Base-by-base conservation (phyloP, 2,329 filamentous ascomycete species). In the Claviceps monticola region DNA sequence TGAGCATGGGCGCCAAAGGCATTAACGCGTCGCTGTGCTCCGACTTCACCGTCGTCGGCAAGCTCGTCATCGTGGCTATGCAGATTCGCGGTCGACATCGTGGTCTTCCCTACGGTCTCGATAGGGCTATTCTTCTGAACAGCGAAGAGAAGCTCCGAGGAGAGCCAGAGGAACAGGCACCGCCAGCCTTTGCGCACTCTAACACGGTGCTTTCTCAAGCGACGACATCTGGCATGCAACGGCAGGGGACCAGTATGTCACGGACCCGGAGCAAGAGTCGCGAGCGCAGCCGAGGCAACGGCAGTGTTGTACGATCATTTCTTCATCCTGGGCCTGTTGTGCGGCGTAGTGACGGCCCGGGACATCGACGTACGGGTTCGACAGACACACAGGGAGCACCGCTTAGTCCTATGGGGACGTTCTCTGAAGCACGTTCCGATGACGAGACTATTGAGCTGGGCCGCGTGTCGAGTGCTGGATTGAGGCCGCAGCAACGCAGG, bases 21-120 rank as follows among this genome's bases (percentile, higher is more conserved):
- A 74, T 82, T 64, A 86, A 95, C 66, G 78, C 88, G 0, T 89
- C 86, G 0, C 88, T 98, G 57, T 89, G 81, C 36, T 84, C 79
- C 0, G 80, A 96, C 59, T 96, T 98, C 66, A 80, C 76, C 13
- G 76, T 83, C 0, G 67, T 95, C 66, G 88, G 63, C 66, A 86
- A 85, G 61, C 74, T 86, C 1, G 75, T 85, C 56, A 79, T 85
- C 50, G 74, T 84, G 53, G 79, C 79, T 34, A 83, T 84, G 80
- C 78, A 83, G 67, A 77, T 85, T 52, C 81, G 82, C 64, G 82
- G 82, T 5, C 77, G 82, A 2, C 82, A 85, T 60, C 79, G 82
- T 62, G 82, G 82, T 51, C 68, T 86, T 4, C 82, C 82, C 0
- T 85, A 85, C 59, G 80, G 79, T 3, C 73, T 84, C 2, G 78